phyloP scores from a whole-genome alignment of 2,329 filamentous ascomycete species.

The Setomelanomma holmii region DNA sequence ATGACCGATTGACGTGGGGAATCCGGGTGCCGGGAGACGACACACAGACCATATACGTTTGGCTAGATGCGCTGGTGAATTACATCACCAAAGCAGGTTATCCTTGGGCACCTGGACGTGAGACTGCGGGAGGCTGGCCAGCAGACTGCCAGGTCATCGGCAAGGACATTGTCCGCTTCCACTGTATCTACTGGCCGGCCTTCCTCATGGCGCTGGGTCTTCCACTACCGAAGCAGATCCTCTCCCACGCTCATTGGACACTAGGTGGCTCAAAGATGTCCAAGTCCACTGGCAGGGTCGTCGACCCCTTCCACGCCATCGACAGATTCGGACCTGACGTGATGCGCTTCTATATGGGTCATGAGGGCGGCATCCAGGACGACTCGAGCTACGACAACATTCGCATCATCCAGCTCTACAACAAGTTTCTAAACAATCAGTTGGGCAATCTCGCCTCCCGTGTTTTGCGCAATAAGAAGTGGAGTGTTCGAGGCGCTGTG shows the following conservation, averaged over 20 bases:
- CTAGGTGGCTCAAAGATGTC: conserved; percentile 94
- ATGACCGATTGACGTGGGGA: conserved; percentile 81
- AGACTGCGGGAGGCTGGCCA: conserved; percentile 77
- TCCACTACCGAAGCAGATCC: conserved; percentile 76
- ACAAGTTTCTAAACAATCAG: conserved; percentile 76
- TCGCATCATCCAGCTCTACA: conserved; percentile 76
- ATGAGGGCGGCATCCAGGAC: conserved; percentile 75
- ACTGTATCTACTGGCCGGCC: conserved; percentile 97
- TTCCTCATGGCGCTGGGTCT: conserved; percentile 88
- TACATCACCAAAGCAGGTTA: conserved; percentile 91
- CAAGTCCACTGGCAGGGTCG: conserved; percentile 92
- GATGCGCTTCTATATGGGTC: conserved; percentile 87
- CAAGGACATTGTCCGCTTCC: conserved; percentile 94
- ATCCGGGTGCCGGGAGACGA: conserved; percentile 85
- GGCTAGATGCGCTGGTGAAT: conserved; percentile 95
- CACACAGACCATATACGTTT: conserved; percentile 94
- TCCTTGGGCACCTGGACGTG: conserved; percentile 73
- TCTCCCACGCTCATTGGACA: conserved; percentile 96
- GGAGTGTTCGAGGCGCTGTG: conserved; percentile 71
- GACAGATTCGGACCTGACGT: conserved; percentile 87
- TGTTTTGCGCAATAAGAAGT: conserved; percentile 71
- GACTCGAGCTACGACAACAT: conserved; percentile 88
- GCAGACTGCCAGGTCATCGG: conserved; percentile 91
- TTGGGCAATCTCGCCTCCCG: conserved; percentile 83
- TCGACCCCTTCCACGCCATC: conserved; percentile 91